Conservation (phyloP, 2,329 filamentous ascomycete genomes). For the Westerdykella ornata region DNA sequence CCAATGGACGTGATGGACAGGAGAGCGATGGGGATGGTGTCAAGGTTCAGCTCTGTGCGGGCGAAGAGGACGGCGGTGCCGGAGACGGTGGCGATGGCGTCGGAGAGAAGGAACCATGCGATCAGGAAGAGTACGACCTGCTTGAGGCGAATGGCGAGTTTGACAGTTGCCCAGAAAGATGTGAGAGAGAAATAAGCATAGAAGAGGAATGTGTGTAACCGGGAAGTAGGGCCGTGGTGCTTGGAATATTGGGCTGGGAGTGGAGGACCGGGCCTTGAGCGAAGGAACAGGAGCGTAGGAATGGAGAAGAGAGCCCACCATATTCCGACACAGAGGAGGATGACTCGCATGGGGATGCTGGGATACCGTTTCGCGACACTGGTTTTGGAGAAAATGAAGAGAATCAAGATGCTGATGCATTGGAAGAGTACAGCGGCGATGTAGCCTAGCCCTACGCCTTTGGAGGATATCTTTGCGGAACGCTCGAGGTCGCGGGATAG, state of each 20-base stretch:
- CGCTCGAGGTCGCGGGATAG: conserved; percentile 62
- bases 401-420: conserved; percentile 65
- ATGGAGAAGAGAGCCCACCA: conserved; percentile 90
- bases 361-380: conserved; percentile 56
- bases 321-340: conserved; percentile 70
- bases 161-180: conserved; percentile 70
- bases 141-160: conserved; percentile 59
- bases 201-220: conserved; percentile 41
- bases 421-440: conserved; percentile 75
- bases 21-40: conserved; percentile 73
- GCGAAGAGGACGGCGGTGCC: conserved; percentile 92
- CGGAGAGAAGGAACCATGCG: conserved; percentile 87
- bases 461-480: conserved; percentile 79
- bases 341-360: conserved; percentile 72
- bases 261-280: conserved; percentile 78
- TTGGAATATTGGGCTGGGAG: conserved; percentile 41
- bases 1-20: conserved; percentile 87
- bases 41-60: conserved; percentile 84
- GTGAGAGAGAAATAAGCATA: conserved; percentile 79
- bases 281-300: conserved; percentile 75
- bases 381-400: conserved; percentile 49
- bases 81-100: conserved; percentile 86
- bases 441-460: conserved; percentile 86
- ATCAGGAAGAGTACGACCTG: conserved; percentile 71
- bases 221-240: conserved; percentile 10